Evolutionary conservation across 208 protist species (phyloP), one percentile per base, ranked within the genome.

Genomic region (Trypanosoma congolense): DNA sequence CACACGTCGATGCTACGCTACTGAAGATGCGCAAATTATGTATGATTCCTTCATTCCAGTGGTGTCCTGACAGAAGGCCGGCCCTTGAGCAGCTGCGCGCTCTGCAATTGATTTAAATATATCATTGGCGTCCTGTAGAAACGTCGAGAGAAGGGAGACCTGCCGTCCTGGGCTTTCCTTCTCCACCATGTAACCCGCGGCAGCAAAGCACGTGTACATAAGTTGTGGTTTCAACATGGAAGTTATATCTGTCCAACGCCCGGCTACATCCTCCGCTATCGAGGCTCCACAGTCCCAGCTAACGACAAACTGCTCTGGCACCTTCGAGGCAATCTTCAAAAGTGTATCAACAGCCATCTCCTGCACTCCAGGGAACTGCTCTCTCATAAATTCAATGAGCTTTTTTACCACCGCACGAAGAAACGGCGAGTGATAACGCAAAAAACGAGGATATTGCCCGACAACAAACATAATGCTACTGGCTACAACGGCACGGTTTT

Each of bases 301-400:
- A 61, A 14, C 65, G 30, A 52, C 95, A 95, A 98, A 98, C 41
- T 75, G 77, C 10, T 69, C 61, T 26, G 80, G 75, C 43, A 98
- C 98, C 55, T 97, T 88, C 31, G 97, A 76, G 12, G 93, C 80
- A 44, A 99, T 97, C 75, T 99, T 99, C 42, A 99, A 73, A 56
- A 99, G 99, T 0, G 98, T 99, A 59, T 99, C 98, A 62, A 99
- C 61, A 69, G 97, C 93, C 98, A 99, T 99, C 70, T 99, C 98
- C 75, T 99, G 97, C 29, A 99, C 98, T 22, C 98, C 98, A 3
- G 92, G 94, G 70, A 99, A 97, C 22, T 78, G 80, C 61, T 98
- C 98, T 45, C 98, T 91, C 98, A 99, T 99, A 67, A 99, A 99
- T 66, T 99, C 97, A 61, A 99, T 98, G 6, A 99, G 83, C 69